Conservation (phyloP, 768 basidiomycete species). For the Boletales sp. region DNA sequence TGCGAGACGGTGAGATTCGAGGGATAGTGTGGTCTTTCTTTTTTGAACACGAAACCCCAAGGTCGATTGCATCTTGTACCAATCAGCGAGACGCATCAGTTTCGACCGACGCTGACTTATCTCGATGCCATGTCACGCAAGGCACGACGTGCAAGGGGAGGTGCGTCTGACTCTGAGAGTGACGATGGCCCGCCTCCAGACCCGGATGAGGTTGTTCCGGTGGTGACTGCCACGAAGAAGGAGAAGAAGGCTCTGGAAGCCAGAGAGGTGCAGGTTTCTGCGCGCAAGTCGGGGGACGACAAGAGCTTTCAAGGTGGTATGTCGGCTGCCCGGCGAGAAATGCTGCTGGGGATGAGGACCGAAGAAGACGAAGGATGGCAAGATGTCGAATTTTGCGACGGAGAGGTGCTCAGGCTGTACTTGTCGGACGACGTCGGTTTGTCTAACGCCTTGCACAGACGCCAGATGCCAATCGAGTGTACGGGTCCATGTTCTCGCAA, state of each 20-base stretch:
- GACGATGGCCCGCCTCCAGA: constrained; percentile 80
- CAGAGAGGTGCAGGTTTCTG: constrained; percentile 75
- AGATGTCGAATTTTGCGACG: constrained; percentile 60
- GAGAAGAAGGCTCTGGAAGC: constrained; percentile 60
- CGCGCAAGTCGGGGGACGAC: constrained; percentile 62
- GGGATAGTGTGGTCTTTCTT: constrained; percentile 1
- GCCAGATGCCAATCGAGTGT: constrained; percentile 49
- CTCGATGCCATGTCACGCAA: constrained; percentile 70
- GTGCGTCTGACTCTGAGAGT: constrained; percentile 62
- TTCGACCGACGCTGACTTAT: constrained; percentile 80
- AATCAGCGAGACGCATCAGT: constrained; percentile 73
- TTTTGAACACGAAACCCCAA: constrained; percentile 24
- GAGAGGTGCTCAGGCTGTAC: constrained; percentile 46
- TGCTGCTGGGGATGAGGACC: constrained; percentile 64
- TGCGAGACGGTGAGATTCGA: constrained; percentile 59
- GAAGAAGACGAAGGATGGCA: constrained; percentile 83
- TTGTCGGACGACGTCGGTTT: not conserved
- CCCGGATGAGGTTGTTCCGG: constrained; percentile 62
- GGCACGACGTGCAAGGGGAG: constrained; percentile 45
- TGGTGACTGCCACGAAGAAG: constrained; percentile 42
- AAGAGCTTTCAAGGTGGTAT: constrained; percentile 62
- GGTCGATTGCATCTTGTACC: constrained; percentile 77
- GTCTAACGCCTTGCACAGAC: constrained; percentile 41
- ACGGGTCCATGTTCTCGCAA: constrained; percentile 63
- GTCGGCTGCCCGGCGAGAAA: constrained; percentile 69